Percentiles rank a stretch among this genome's conserved stretches.
Evolutionary conservation across 495 filamentous ascomycete species (phyloP).

Genomic region (Staphylotrichum tortipilum): DNA sequence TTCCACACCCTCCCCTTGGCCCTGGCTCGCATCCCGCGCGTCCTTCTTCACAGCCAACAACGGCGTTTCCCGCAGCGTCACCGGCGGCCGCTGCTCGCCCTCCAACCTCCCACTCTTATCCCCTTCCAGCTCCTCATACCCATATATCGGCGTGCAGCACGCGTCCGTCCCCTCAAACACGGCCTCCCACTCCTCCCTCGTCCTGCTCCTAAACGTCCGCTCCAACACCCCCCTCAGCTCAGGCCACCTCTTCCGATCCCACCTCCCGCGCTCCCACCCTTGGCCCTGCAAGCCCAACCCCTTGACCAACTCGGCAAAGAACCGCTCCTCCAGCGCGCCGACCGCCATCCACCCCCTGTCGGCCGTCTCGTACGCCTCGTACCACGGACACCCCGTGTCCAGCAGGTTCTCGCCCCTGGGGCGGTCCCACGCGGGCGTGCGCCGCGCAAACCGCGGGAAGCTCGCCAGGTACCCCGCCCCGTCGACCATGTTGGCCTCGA

Average conservation of each 20-base stretch:
- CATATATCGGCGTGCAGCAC: slow-evolving; percentile 80
- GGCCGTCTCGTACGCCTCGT: slow-evolving; percentile 77
- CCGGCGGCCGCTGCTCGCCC: slow-evolving; percentile 68
- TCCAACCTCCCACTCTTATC: slow-evolving; percentile 34
- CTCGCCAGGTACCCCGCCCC: slow-evolving; percentile 68
- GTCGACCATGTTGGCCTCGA: slow-evolving; percentile 96
- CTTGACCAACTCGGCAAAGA: slow-evolving; percentile 59
- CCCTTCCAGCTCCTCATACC: slow-evolving; percentile 58
- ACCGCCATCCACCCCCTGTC: slow-evolving; percentile 83
- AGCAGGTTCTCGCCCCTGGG: slow-evolving; percentile 68
- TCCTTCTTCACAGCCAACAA: slow-evolving; percentile 43
- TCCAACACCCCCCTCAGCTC: slow-evolving; percentile 53
- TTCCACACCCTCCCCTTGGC: slow-evolving; percentile 41
- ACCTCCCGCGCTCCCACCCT: slow-evolving; percentile 44
- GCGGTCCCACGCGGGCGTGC: slow-evolving; percentile 49
- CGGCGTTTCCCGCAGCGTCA: slow-evolving; percentile 60
- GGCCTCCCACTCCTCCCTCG: slow-evolving; percentile 70
- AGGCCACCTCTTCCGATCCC: slow-evolving; percentile 57
- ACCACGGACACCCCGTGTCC: slow-evolving; percentile 79
- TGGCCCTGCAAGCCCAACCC: slow-evolving; percentile 50
- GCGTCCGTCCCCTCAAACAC: slow-evolving; percentile 86
- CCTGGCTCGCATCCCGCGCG: slow-evolving; percentile 26
- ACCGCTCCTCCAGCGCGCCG: slow-evolving; percentile 80
- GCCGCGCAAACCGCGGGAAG: slow-evolving; percentile 57
- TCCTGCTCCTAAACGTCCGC: slow-evolving; percentile 59